phyloP scores from a whole-genome alignment of 148 eudicot genomes.

The Diospyros kaki region DNA sequence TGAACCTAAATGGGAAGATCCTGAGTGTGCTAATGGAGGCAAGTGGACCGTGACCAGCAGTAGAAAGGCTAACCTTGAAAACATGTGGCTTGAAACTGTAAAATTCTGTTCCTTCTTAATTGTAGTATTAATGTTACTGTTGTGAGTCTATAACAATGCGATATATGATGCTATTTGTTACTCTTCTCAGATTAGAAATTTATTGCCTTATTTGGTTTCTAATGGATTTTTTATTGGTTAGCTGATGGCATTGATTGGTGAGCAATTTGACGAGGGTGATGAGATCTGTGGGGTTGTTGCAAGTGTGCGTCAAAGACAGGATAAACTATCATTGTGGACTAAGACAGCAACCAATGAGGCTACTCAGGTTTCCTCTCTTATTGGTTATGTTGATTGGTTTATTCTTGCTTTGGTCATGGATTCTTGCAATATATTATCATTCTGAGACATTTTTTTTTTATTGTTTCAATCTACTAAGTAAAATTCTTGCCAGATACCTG shows the following conservation, averaged over 20 bases:
- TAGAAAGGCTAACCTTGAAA: constrained; percentile 60
- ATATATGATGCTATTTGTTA: not conserved
- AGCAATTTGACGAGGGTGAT: constrained; percentile 87
- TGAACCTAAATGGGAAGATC: constrained; percentile 99
- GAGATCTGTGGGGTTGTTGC: constrained; percentile 98
- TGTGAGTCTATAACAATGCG: not conserved
- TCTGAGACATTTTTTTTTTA: no score
- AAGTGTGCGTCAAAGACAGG: constrained; percentile 78
- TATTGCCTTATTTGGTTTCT: not conserved
- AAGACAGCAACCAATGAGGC: constrained; percentile 85
- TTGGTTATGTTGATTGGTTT: not conserved
- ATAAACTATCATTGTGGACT: constrained; percentile 89
- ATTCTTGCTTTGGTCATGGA: not conserved
- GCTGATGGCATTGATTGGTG: constrained; percentile 95
- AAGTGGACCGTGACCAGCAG: constrained; percentile 76
- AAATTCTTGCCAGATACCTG: no score
- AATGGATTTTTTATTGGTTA: constrained; percentile 22
- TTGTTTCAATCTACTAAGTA: no score
- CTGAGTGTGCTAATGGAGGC: constrained; percentile 96
- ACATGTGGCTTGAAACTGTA: constrained; percentile 98
- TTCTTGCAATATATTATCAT: no score
- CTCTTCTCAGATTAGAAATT: not conserved
- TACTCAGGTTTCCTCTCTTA: constrained; percentile 58
- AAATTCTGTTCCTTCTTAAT: constrained; percentile 7
- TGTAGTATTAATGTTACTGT: not conserved